Conservation (phyloP, 257 asterid species). For the Verbena officinalis region DNA sequence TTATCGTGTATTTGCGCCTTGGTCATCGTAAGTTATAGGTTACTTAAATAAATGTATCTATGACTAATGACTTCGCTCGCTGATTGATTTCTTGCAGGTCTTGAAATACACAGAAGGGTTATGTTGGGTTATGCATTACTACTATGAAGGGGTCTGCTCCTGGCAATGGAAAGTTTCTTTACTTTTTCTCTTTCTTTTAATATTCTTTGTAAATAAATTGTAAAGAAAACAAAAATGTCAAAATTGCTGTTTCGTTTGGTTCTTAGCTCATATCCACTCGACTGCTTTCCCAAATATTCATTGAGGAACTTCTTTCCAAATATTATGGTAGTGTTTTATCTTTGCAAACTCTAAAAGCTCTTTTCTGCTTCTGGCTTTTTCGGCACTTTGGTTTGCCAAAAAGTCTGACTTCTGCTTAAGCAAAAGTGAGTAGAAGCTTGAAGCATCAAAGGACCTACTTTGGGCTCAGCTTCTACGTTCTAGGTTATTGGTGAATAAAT, state of each 20-base stretch:
- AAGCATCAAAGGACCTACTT: no score
- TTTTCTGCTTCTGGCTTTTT: no score
- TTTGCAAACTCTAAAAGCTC: no score
- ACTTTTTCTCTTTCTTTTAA: conserved; percentile 8
- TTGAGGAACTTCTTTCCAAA: neutral
- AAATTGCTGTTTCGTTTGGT: conserved; percentile 3
- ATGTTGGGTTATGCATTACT: conserved; percentile 99
- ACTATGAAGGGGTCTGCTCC: conserved; percentile 97
- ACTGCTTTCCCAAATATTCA: conserved; percentile 5
- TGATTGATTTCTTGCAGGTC: conserved; percentile 55
- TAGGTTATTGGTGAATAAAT: no score
- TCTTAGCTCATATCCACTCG: conserved; percentile 4
- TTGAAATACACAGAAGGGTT: conserved; percentile 85
- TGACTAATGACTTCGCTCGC: conserved; percentile 15
- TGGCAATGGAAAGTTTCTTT: conserved; percentile 79
- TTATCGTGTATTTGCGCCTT: conserved; percentile 18
- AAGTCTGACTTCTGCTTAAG: no score
- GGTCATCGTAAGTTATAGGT: neutral
- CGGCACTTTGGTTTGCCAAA: no score
- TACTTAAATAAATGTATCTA: neutral
- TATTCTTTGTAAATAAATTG: conserved; percentile 8
- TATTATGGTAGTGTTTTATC: neutral
- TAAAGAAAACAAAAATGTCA: neutral
- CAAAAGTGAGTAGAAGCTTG: no score
- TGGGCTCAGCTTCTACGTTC: no score